Evolutionary conservation across 345 rosid genomes (phyloP).

Genomic region (Toxicodendron radicans): DNA sequence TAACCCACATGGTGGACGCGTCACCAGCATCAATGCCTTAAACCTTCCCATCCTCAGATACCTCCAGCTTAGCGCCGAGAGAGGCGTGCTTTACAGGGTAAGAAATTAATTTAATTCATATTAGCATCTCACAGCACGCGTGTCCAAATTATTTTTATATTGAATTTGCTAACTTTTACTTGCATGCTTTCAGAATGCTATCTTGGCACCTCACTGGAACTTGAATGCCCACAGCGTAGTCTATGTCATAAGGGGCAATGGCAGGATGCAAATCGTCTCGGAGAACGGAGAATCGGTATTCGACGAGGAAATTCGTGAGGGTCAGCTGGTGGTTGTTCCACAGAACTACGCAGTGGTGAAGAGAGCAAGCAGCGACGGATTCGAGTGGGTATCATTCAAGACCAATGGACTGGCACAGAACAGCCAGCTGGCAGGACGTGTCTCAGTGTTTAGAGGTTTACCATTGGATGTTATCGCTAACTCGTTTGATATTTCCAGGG

Average conservation of each 20-base stretch:
- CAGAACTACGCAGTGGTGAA: slow-evolving; percentile 36
- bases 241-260: slow-evolving; percentile 35
- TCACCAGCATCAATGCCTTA: slow-evolving; percentile 50
- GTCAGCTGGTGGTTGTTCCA: slow-evolving; percentile 40
- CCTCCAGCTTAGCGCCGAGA: slow-evolving; percentile 55
- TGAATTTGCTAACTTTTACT: too few relatives aligned
- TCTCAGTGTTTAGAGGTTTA: slow-evolving; percentile 26
- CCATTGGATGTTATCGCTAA: slow-evolving; percentile 39
- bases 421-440: slow-evolving; percentile 31
- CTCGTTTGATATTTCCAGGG: slow-evolving; percentile 32
- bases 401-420: slow-evolving; percentile 29
- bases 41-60: slow-evolving; percentile 51
- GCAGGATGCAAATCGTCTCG: slow-evolving; percentile 32
- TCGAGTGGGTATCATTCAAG: slow-evolving; percentile 40
- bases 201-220: slow-evolving; percentile 40
- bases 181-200: slow-evolving; percentile 36
- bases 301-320: slow-evolving; percentile 27
- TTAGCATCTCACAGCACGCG: too few relatives aligned
- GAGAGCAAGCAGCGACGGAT: slow-evolving; percentile 30
- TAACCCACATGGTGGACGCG: slow-evolving; percentile 64
- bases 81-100: slow-evolving; percentile 46
- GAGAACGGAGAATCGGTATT: slow-evolving; percentile 30
- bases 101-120: background rate
- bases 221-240: slow-evolving; percentile 40
- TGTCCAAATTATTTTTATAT: too few relatives aligned